These are phyloP conservation scores for Rhododendron mucronatum DNA, from an alignment of 148 eudicot genomes.

Conservation along the genomic window DNA sequence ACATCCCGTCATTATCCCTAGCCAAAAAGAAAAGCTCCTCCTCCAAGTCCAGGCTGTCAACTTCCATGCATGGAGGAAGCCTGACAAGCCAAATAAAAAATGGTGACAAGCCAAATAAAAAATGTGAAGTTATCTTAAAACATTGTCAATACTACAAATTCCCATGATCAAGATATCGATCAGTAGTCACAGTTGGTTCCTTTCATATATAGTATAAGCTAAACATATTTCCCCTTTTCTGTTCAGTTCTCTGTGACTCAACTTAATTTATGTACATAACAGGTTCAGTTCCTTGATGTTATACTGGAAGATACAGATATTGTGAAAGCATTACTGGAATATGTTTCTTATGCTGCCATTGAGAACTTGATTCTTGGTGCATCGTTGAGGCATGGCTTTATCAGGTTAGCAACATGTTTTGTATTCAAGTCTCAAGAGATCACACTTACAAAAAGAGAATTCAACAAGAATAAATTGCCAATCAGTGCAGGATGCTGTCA, in stretches of 20 bases:
- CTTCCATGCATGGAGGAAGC: background rate
- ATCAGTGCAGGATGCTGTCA: background rate
- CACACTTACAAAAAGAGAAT: background rate
- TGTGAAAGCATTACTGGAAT: constrained; percentile 62
- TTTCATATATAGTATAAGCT: background rate
- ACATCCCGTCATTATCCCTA: background rate
- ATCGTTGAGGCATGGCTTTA: constrained; percentile 58
- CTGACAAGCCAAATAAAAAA: background rate
- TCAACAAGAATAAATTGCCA: background rate
- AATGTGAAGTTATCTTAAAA: background rate
- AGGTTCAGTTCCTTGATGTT: constrained; percentile 74
- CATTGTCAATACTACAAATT: background rate
- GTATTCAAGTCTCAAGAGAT: background rate
- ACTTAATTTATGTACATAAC: constrained; percentile 11
- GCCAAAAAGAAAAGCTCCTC: background rate
- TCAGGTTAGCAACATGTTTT: constrained; percentile 39
- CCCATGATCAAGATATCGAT: background rate
- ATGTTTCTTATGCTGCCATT: constrained; percentile 61
- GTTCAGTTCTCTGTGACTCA: background rate
- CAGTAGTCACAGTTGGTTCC: background rate
- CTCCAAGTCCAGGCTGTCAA: background rate
- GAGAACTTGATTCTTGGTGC: constrained; percentile 81
- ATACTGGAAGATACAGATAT: constrained; percentile 64
- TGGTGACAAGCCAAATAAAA: background rate
- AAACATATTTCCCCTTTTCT: background rate